phyloP scores from a whole-genome alignment of 2,329 filamentous ascomycete genomes.

The Botrytis porri region DNA sequence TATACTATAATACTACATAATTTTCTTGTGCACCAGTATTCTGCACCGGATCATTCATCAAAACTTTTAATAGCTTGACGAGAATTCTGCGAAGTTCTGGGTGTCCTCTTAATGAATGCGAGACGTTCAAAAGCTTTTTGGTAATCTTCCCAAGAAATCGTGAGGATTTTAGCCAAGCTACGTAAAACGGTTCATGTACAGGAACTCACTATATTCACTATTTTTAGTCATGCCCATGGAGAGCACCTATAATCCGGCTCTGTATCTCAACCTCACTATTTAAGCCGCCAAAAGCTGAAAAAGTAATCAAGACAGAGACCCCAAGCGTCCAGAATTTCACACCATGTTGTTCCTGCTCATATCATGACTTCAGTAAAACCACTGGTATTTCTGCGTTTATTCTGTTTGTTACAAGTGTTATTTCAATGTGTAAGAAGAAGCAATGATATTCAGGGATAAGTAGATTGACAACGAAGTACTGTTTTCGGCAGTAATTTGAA shows the following conservation, averaged over 20 bases:
- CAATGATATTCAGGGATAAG: not conserved
- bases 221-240: rapidly evolving
- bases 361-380: not conserved
- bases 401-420: no score
- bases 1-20: not conserved
- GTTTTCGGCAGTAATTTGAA: not conserved
- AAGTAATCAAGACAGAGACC: not conserved
- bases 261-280: not conserved
- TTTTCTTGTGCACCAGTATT: not conserved
- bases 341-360: not conserved
- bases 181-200: no score
- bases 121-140: not conserved
- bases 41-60: not conserved
- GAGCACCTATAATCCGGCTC: not conserved
- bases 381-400: no score
- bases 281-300: not conserved
- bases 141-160: not conserved
- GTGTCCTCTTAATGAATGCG: no score
- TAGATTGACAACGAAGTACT: not conserved
- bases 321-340: no score
- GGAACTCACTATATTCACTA: not conserved
- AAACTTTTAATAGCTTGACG: not conserved
- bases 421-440: not conserved
- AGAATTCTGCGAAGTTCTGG: not conserved
- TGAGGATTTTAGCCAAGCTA: not conserved